phyloP scores from a whole-genome alignment of 2,329 filamentous ascomycete genomes.

The Venturia nashicola region DNA sequence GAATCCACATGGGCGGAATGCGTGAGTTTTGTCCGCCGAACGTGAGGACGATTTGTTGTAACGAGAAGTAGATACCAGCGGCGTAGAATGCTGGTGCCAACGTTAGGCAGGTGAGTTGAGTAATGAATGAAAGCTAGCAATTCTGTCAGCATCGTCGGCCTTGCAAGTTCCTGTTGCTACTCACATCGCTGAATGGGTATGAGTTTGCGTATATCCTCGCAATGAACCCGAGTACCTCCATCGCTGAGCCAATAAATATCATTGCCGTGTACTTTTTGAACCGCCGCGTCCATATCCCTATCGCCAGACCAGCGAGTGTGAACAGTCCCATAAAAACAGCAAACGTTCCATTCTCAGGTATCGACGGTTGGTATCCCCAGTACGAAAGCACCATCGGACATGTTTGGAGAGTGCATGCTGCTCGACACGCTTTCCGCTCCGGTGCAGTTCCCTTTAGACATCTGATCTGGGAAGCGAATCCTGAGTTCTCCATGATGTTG shows the following conservation, averaged over 20 bases:
- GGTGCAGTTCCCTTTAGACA: slow-evolving; percentile 2
- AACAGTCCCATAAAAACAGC: slow-evolving; percentile 23
- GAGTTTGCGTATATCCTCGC: slow-evolving; percentile 9
- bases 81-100: slow-evolving; percentile 44
- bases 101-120: slow-evolving; percentile 52
- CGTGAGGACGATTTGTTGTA: slow-evolving; percentile 30
- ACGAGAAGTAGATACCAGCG: slow-evolving; percentile 55
- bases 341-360: slow-evolving; percentile 27
- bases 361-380: slow-evolving; percentile 28
- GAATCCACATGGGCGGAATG: slow-evolving; percentile 33
- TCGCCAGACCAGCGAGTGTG: neutral
- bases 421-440: slow-evolving; percentile 9
- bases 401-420: slow-evolving; percentile 9
- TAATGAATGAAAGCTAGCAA: slow-evolving; percentile 43
- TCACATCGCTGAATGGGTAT: slow-evolving; percentile 14
- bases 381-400: slow-evolving; percentile 24
- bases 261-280: slow-evolving; percentile 11
- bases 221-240: slow-evolving; percentile 9
- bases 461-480: slow-evolving; percentile 5
- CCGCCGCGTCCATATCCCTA: slow-evolving; percentile 5
- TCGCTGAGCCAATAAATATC: slow-evolving; percentile 6
- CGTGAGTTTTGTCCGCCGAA: slow-evolving; percentile 29
- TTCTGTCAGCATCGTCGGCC: neutral
- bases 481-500: slow-evolving; percentile 1
- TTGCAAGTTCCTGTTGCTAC: slow-evolving; percentile 8